Evolutionary conservation across 2,329 filamentous ascomycete genomes (phyloP).

Genomic region (Penicillium sp.): DNA sequence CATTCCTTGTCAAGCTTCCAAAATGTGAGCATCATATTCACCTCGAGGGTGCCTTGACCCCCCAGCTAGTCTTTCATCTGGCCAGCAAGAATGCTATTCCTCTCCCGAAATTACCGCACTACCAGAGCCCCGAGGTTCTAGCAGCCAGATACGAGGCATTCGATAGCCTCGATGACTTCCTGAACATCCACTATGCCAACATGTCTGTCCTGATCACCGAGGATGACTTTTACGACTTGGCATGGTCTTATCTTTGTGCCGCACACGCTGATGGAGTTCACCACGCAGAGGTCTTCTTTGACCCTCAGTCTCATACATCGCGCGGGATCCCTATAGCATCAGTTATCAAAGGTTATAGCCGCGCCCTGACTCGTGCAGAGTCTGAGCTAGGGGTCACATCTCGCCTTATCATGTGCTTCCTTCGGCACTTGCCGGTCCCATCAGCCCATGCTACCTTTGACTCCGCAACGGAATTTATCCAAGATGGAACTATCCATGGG

Average conservation of each 20-base stretch:
- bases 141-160: conserved; percentile 69
- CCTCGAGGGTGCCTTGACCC: conserved; percentile 75
- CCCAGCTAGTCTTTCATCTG: conserved; percentile 71
- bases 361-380: conserved; percentile 65
- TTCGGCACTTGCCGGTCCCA: conserved; percentile 69
- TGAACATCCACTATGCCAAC: conserved; percentile 78
- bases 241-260: conserved; percentile 71
- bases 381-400: conserved; percentile 67
- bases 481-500: conserved; percentile 54
- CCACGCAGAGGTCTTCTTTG: conserved; percentile 81
- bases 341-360: conserved; percentile 66
- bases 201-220: conserved; percentile 70
- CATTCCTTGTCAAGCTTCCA: conserved; percentile 68
- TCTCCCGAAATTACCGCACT: conserved; percentile 54
- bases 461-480: conserved; percentile 42
- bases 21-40: conserved; percentile 86
- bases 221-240: conserved; percentile 74
- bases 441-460: conserved; percentile 55
- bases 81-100: conserved; percentile 68
- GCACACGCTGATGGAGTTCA: conserved; percentile 68
- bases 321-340: conserved; percentile 68
- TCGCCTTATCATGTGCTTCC: conserved; percentile 72
- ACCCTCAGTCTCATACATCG: conserved; percentile 73
- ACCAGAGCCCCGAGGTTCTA: conserved; percentile 63
- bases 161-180: conserved; percentile 75